Evolutionary conservation across 225 moss, liverwort and hornwort species (phyloP), one percentile per base, ranked within the genome.

Genomic region (Physcomitrium patens): DNA sequence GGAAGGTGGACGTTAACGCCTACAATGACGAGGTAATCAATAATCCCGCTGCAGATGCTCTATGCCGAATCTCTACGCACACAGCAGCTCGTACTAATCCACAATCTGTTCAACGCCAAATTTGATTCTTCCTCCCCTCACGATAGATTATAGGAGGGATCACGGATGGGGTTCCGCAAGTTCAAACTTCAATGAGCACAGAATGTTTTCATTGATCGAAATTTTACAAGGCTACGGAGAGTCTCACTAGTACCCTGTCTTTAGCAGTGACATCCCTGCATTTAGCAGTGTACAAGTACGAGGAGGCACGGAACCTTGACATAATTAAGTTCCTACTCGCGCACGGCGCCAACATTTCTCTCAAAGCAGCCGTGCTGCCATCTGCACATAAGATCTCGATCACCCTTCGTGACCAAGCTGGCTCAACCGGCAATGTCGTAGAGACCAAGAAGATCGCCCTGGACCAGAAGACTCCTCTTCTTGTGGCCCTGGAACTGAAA

Each of bases 281-380:
- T 77, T 86, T 97, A 83, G 93, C 94, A 9, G 94, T 94, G 59
- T 97, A 91, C 68, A 97, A 93, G 79, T 97, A 87, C 15, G 97
- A 97, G 79, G 90, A 81, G 70, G 63, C 77, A 3, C 93, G 93
- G 54, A 81, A 58, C 42, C 74, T 93, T 44, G 91, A 91, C 0
- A 63, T 86, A 12, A 71, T 61, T 26, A 87, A 78, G n/a, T n/a
- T n/a, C n/a, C n/a, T n/a, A n/a, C n/a, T n/a, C n/a, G n/a, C n/a
- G n/a, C n/a, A n/a, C n/a, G n/a, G n/a, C n/a, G n/a, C n/a, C n/a
- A n/a, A n/a, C n/a, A n/a, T n/a, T n/a, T n/a, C n/a, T n/a, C n/a
- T n/a, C n/a, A n/a, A n/a, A n/a, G n/a, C n/a, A n/a, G n/a, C n/a
- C n/a, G n/a, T n/a, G n/a, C n/a, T n/a, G n/a, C n/a, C n/a, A n/a